Base-by-base conservation (phyloP, 2,329 filamentous ascomycete genomes). In the Monosporascus sp. region DNA sequence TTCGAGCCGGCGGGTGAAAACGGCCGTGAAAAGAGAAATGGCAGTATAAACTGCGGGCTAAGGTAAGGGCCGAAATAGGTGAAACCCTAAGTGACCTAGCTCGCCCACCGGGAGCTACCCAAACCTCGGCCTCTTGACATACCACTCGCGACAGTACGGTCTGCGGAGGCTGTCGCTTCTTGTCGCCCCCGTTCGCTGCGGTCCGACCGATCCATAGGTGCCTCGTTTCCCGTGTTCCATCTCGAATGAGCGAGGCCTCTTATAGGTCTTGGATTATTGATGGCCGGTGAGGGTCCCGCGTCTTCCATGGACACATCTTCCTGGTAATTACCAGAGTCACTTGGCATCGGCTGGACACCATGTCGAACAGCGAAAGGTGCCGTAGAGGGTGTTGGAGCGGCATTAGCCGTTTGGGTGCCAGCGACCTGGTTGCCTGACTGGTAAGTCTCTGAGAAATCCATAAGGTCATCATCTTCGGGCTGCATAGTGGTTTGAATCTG, bases 21-120 rank as follows among this genome's bases (percentile, higher is more conserved):
- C 4, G 11, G 9, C 31, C 31, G 4, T 1, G 4, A 35, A 31
- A 24, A 47, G 48, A 18, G 22, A 39, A 22, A 35, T 5, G 31
- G 3, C 31, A 14, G 9, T 35, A 14, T 35, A 35, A 9, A 14
- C 31, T 14, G 31, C 4, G 11, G 11, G 31, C 31, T 35, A 4
- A 35, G 31, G 18, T 18, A 7, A 7, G 31, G 18, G 6, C 20
- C 20, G 15, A 37, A 48, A 2, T 44, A 18, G 31, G 35, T 11
- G 14, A 31, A 38, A 24, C 24, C 18, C 4, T 31, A 1, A 17
- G 18, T 38, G 14, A n/a, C 15, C 22, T 51, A 52, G 1, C 39
- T 37, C 7, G 52, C 49, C 59, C 58, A 61, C 49, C 58, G 52
- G 37, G 59, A 61, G 22, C 41, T 43, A 11, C 35, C 45, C 1